phyloP scores from a whole-genome alignment of 2,329 filamentous ascomycete genomes.

The Ramularia collo-cygni region DNA sequence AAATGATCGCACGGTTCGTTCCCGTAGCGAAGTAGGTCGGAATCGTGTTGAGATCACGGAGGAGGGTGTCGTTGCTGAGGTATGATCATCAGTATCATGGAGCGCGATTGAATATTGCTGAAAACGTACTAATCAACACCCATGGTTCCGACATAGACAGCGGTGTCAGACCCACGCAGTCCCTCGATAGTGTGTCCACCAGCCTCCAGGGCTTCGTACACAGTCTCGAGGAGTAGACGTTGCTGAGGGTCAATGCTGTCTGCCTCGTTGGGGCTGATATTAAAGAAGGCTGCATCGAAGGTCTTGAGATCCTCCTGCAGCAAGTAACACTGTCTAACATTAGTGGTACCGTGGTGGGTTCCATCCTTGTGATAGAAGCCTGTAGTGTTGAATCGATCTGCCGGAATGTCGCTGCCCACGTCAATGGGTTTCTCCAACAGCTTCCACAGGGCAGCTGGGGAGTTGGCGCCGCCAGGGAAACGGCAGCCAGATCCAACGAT shows the following conservation, averaged over 20 bases:
- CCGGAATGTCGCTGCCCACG: constrained; percentile 15
- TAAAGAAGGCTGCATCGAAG: constrained; percentile 36
- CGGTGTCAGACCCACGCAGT: constrained; percentile 13
- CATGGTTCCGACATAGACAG: constrained; percentile 19
- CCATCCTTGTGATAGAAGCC: neutral
- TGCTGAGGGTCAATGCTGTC: constrained; percentile 7
- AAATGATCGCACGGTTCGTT: constrained; percentile 17
- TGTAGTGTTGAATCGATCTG: constrained; percentile 22
- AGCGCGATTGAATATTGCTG: constrained; percentile 17
- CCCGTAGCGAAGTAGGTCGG: constrained; percentile 29
- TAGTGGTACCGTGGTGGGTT: constrained; percentile 7
- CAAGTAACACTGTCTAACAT: constrained; percentile 30
- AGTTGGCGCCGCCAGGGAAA: constrained; percentile 35
- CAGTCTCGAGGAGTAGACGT: constrained; percentile 3
- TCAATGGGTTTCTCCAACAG: constrained; percentile 6
- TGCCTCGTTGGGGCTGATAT: constrained; percentile 29
- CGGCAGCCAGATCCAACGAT: constrained; percentile 39
- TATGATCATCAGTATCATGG: constrained; percentile 30
- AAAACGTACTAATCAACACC: constrained; percentile 10
- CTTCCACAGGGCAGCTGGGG: constrained; percentile 6
- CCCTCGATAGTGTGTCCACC: constrained; percentile 2
- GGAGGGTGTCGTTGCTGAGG: constrained; percentile 4
- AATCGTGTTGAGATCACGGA: constrained; percentile 21
- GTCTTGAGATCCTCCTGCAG: constrained; percentile 28
- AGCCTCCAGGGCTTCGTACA: constrained; percentile 11